These are phyloP conservation scores for Rauvolfia tetraphylla DNA, from an alignment of 257 asterid genomes.

Conservation along the genomic window DNA sequence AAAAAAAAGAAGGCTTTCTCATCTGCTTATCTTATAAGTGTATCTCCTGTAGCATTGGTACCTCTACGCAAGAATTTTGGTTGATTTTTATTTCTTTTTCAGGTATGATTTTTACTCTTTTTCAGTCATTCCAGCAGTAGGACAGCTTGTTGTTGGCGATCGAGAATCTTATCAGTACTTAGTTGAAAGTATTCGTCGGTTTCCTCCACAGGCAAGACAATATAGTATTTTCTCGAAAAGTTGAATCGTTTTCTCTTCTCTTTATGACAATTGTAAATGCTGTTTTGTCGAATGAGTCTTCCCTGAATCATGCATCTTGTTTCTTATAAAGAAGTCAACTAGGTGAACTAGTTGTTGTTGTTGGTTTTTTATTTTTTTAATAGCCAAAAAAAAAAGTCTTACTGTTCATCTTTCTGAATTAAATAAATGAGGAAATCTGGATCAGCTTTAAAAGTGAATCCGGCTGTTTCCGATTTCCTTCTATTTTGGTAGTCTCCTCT, in stretches of 20 bases:
- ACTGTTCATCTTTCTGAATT: background rate
- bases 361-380: too few relatives aligned
- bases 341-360: too few relatives aligned
- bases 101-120: slow-evolving; percentile 92
- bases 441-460: background rate
- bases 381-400: too few relatives aligned
- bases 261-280: background rate
- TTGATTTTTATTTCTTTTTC: slow-evolving; percentile 18
- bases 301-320: background rate
- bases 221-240: background rate
- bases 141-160: slow-evolving; percentile 83
- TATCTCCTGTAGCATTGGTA: background rate
- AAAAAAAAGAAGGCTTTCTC: background rate
- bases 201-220: slow-evolving; percentile 71
- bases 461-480: background rate
- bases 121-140: slow-evolving; percentile 79
- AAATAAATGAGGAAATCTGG: background rate
- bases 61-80: background rate
- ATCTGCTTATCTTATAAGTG: background rate
- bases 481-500: background rate
- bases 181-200: slow-evolving; percentile 85
- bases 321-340: background rate
- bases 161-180: slow-evolving; percentile 81
- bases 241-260: background rate
- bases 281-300: background rate